These are phyloP conservation scores for Geotrichum citri-aurantii DNA, from an alignment of 1,139 yeast genomes.

Conservation along the genomic window DNA sequence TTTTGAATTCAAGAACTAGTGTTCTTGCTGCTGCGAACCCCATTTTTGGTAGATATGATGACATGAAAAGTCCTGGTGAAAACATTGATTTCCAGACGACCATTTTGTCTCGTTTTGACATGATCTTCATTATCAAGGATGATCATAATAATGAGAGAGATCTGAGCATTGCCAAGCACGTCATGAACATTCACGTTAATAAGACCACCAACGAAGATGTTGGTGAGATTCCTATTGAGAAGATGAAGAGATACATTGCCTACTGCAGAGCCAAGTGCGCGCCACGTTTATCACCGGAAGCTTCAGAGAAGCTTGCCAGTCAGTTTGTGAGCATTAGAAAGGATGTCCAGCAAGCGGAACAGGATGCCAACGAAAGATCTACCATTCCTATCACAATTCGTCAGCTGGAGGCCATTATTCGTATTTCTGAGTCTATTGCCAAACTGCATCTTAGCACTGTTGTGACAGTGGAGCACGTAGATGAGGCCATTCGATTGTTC, in stretches of 20 bases:
- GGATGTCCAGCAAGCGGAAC: constrained; percentile 74
- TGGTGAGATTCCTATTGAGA: constrained; percentile 85
- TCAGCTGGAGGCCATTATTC: constrained; percentile 94
- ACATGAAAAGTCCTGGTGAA: constrained; percentile 93
- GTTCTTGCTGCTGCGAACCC: constrained; percentile 99
- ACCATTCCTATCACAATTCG: constrained; percentile 96
- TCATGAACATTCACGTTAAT: constrained; percentile 90
- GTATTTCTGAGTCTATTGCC: constrained; percentile 93
- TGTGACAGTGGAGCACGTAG: constrained; percentile 85
- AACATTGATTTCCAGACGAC: constrained; percentile 97
- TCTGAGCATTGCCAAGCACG: constrained; percentile 87
- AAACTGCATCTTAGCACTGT: constrained; percentile 77
- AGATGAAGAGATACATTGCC: constrained; percentile 87
- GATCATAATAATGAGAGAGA: constrained; percentile 86
- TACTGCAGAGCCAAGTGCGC: constrained; percentile 89
- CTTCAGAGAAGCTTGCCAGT: constrained; percentile 86
- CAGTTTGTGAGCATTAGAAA: constrained; percentile 90
- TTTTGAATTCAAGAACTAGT: constrained; percentile 88
- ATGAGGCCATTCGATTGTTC: constrained; percentile 90
- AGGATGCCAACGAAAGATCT: constrained; percentile 79
- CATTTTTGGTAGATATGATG: constrained; percentile 92
- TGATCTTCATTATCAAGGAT: constrained; percentile 96
- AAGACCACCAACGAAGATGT: constrained; percentile 54
- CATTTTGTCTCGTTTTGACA: constrained; percentile 92
- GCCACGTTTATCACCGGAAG: constrained; percentile 83